Evolutionary conservation across 345 rosid genomes (phyloP).

Genomic region (Corchorus olitorius): DNA sequence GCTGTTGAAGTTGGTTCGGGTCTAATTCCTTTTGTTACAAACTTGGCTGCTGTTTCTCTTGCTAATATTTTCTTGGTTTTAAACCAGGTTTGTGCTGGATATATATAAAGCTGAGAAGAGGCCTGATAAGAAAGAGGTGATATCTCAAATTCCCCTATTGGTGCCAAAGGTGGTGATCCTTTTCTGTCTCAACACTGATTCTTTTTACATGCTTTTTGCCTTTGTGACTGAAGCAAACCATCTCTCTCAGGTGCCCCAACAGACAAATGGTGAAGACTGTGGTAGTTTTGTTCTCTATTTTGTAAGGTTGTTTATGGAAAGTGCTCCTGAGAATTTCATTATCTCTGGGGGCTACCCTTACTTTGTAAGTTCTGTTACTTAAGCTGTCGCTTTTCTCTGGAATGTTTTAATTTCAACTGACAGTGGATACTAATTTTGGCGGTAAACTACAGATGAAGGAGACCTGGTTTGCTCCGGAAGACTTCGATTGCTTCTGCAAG

Average conservation of each 20-base stretch:
- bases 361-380: conserved; percentile 44
- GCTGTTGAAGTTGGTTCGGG: background rate
- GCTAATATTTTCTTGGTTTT: background rate
- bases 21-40: background rate
- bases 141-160: conserved; percentile 47
- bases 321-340: conserved; percentile 47
- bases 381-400: background rate
- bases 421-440: background rate
- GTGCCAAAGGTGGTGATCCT: conserved; percentile 49
- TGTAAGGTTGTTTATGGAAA: conserved; percentile 54
- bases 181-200: background rate
- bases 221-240: background rate
- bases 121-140: conserved; percentile 32
- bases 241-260: conserved; percentile 63
- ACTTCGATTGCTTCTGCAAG: conserved; percentile 43
- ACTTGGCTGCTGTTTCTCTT: background rate
- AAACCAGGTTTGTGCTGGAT: conserved; percentile 58
- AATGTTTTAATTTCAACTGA: background rate
- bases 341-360: conserved; percentile 33
- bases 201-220: background rate
- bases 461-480: conserved; percentile 54
- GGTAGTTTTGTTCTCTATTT: conserved; percentile 69
- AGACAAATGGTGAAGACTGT: conserved; percentile 58
- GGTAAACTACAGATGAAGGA: conserved; percentile 46
- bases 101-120: conserved; percentile 49